These are phyloP conservation scores for Anisogramma anomala DNA, from an alignment of 2,329 filamentous ascomycete species.

Conservation along the genomic window DNA sequence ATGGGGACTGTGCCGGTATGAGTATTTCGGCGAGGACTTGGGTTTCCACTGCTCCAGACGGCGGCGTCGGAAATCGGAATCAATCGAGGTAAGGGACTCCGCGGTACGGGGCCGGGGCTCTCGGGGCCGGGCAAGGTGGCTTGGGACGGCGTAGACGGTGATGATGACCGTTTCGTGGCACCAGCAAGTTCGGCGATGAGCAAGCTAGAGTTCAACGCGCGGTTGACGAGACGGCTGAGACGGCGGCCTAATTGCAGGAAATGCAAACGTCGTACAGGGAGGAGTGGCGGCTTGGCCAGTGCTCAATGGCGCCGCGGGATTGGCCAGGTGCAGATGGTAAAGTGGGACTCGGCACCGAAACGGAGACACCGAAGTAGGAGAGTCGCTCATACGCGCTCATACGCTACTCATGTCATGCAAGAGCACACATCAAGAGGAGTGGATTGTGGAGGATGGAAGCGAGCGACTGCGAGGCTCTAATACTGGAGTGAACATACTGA, in stretches of 20 bases:
- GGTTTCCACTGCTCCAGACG: background rate
- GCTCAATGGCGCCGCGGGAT: background rate
- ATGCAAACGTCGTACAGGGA: background rate
- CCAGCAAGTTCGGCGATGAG: constrained; percentile 6
- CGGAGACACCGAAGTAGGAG: background rate
- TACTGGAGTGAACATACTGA: background rate
- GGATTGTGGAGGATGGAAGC: background rate
- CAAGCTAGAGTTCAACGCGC: too few relatives aligned
- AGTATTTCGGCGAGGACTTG: background rate
- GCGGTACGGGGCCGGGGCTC: background rate
- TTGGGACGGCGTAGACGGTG: background rate
- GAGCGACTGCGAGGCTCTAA: constrained; percentile 7
- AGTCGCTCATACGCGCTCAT: too few relatives aligned
- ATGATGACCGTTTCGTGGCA: constrained; percentile 11
- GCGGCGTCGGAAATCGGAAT: background rate
- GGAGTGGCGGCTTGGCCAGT: background rate
- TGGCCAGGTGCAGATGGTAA: background rate
- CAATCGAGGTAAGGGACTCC: background rate
- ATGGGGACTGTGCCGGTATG: background rate
- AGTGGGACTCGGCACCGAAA: background rate
- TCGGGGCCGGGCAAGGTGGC: background rate
- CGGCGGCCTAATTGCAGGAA: too few relatives aligned
- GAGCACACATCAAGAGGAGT: constrained; percentile 1
- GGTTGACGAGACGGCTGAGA: too few relatives aligned
- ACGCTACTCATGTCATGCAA: too few relatives aligned